phyloP scores from a whole-genome alignment of 306 rosid genomes.

The Morella rubra region DNA sequence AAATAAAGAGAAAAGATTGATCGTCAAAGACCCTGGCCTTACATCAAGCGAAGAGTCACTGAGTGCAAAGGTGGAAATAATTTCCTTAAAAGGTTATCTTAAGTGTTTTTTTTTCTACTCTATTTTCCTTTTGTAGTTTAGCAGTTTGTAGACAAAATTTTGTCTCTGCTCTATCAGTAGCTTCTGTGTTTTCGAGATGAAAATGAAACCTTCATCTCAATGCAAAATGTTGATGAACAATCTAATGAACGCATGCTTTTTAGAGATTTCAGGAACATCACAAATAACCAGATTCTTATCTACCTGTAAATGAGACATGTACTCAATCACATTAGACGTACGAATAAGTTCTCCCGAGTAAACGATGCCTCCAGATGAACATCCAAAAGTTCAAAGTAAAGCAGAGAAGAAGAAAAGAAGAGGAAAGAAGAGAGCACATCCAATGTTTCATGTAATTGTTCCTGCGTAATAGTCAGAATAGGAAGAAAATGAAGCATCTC shows the following conservation, averaged over 20 bases:
- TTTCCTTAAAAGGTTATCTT: neutral
- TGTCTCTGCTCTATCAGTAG: neutral
- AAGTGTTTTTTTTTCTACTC: neutral
- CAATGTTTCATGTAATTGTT: neutral
- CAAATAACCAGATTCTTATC: neutral
- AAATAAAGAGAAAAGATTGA: neutral
- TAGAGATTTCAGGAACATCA: neutral
- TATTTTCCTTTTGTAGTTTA: neutral
- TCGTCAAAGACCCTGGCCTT: neutral
- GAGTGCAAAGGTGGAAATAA: neutral
- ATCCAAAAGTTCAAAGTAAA: neutral
- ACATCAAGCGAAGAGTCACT: neutral
- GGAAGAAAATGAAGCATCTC: neutral
- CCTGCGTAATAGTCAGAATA: neutral
- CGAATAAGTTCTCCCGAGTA: neutral
- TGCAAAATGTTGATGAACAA: neutral
- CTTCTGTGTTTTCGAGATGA: neutral
- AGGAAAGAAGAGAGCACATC: neutral
- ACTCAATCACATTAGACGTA: neutral
- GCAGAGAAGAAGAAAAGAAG: neutral
- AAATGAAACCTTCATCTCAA: neutral
- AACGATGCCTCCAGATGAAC: neutral
- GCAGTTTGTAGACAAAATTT: neutral
- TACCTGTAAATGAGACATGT: neutral
- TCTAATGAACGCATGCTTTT: no score